Base-by-base conservation (phyloP, 345 rosid species). In the Dimocarpus longan region DNA sequence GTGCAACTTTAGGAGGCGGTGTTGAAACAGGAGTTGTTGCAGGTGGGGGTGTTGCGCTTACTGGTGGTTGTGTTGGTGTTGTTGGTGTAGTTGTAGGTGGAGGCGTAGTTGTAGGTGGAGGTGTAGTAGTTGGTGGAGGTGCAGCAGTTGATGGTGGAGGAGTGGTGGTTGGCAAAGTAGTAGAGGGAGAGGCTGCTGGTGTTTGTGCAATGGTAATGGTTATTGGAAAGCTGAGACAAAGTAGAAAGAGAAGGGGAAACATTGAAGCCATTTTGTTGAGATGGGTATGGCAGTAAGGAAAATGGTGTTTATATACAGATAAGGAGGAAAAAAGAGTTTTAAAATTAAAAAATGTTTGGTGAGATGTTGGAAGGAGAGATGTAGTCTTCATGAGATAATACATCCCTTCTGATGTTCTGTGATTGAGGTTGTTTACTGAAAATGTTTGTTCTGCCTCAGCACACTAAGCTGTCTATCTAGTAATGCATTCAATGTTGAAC, bases 141-240 rank as follows among this genome's bases (percentile, higher is more conserved):
- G 86, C 19, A 6, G 85, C 52, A 5, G 83, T 82, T 26, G 89
- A 9, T 70, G 82, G 74, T 16, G 92, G 86, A 0, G 86, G 82
- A 57, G 78, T 59, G 28, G 76, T 50, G 42, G 71, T 40, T 19
- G 90, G 87, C 62, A 85, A 74, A 28, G 82, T 82, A 28, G 84
- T 84, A 39, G 87, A 75, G 0, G 98, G 98, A 22, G 94, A 88
- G 70, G 91, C 85, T 10, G 91, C 90, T 12, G 97, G 98, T 80
- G 88, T 79, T 85, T 94, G 95, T 71, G 91, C 96, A 86, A 81
- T 80, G 71, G 80, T 84, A 71, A 78, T 79, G 80, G 80, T 80
- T 48, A 83, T 73, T 28, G 80, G 86, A 80, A 89, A 81, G 78
- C 82, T 40, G 64, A 90, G 86, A 65, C 66, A 77, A 78, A 77